A percentile compares a stretch with the other conserved stretches of the same genome.
Conservation (phyloP, 2,329 filamentous ascomycete species). For the Ascochyta rabiei region DNA sequence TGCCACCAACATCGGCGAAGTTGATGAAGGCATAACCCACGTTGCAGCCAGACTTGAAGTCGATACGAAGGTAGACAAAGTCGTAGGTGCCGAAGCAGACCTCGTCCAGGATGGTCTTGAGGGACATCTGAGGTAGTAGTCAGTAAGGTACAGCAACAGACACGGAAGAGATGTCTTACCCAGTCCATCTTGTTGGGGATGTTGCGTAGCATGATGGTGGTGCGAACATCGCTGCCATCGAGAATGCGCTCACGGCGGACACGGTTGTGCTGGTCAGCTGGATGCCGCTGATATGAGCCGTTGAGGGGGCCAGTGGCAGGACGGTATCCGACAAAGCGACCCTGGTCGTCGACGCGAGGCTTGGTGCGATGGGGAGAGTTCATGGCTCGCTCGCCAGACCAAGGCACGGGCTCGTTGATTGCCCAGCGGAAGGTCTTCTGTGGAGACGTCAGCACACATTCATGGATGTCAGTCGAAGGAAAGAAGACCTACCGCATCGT, state of each 20-base stretch:
- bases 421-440: conserved; percentile 33
- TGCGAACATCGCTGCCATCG: conserved; percentile 56
- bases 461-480: not conserved
- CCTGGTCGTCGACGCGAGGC: conserved; percentile 30
- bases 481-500: conserved; percentile 21
- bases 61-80: conserved; percentile 92
- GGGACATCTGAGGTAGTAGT: conserved; percentile 35
- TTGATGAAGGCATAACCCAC: conserved; percentile 99
- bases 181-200: conserved; percentile 88
- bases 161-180: conserved; percentile 38
- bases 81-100: conserved; percentile 84
- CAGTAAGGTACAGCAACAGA: conserved; percentile 13
- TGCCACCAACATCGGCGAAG: conserved; percentile 70
- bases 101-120: conserved; percentile 80
- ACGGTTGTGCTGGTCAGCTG: conserved; percentile 45
- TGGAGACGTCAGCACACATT: conserved; percentile 21
- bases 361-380: conserved; percentile 30
- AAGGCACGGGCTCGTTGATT: conserved; percentile 21
- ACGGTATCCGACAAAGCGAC: conserved; percentile 29
- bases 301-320: conserved; percentile 4
- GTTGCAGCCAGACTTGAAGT: conserved; percentile 60
- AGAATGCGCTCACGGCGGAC: conserved; percentile 48
- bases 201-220: conserved; percentile 86
- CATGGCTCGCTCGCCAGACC: conserved; percentile 26
- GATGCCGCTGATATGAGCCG: conserved; percentile 21